These are phyloP conservation scores for Aspergillus transmontanensis DNA, from an alignment of 2,329 filamentous ascomycete species.

Conservation along the genomic window DNA sequence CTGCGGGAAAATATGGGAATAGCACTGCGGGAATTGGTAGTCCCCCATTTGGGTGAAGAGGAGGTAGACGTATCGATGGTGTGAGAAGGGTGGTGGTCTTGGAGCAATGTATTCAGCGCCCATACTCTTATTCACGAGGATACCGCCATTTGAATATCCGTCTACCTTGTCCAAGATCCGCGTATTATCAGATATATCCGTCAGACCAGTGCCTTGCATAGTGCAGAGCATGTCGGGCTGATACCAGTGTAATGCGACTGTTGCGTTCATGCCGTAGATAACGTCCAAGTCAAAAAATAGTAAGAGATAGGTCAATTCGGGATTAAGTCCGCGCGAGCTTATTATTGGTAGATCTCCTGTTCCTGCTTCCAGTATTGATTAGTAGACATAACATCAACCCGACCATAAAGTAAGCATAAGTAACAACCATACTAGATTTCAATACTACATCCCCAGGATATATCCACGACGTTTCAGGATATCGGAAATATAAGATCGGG, in stretches of 20 bases:
- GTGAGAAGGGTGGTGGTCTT: conserved; percentile 26
- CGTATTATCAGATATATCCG: neutral
- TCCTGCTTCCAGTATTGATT: conserved; percentile 5
- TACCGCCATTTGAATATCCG: neutral
- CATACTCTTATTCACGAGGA: conserved; percentile 3
- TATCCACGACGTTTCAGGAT: conserved; percentile 22
- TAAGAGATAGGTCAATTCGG: conserved; percentile 20
- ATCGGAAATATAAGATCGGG: conserved; percentile 1
- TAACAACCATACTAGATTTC: conserved; percentile 7
- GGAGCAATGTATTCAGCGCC: conserved; percentile 33
- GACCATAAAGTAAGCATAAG: neutral
- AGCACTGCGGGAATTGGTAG: conserved; percentile 36
- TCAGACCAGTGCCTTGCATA: neutral
- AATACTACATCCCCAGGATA: conserved; percentile 19
- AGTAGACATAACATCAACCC: neutral
- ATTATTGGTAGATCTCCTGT: conserved; percentile 21
- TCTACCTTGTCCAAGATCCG: neutral
- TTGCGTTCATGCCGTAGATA: conserved; percentile 15
- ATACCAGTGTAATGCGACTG: conserved; percentile 32
- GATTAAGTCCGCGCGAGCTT: conserved; percentile 13
- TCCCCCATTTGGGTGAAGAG: conserved; percentile 29
- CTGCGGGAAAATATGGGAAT: conserved; percentile 31
- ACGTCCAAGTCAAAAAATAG: conserved; percentile 31
- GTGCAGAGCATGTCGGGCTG: conserved; percentile 22
- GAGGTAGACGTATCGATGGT: conserved; percentile 37